Conservation (phyloP, 2,329 filamentous ascomycete species). For the Dactylellina drechsleri region DNA sequence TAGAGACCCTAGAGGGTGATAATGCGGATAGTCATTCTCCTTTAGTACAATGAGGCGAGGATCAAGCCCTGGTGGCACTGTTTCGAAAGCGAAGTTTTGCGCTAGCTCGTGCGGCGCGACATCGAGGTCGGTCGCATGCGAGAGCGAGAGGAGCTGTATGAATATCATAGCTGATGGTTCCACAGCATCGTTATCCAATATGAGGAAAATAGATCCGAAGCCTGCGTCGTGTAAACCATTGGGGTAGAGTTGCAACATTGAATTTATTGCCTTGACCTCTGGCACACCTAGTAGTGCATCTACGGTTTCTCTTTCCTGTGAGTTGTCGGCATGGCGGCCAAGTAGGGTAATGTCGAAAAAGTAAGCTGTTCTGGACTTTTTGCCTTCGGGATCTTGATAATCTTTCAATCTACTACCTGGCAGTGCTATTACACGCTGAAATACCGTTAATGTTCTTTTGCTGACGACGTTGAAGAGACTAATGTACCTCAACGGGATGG, state of each 20-base stretch:
- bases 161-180: conserved; percentile 11
- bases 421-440: conserved; percentile 4
- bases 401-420: not conserved
- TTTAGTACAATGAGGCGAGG: conserved; percentile 6
- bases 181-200: conserved; percentile 5
- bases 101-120: too few relatives aligned
- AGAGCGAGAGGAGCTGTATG: not conserved
- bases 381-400: conserved; percentile 12
- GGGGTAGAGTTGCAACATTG: conserved; percentile 4
- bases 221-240: not conserved
- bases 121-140: too few relatives aligned
- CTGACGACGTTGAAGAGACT: not conserved
- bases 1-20: not conserved
- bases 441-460: not conserved
- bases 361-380: conserved; percentile 12
- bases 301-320: not conserved
- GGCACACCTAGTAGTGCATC: conserved; percentile 7
- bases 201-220: conserved; percentile 10
- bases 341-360: conserved; percentile 15
- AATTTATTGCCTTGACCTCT: not conserved
- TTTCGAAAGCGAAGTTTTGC: not conserved
- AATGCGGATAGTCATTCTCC: not conserved
- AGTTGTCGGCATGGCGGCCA: not conserved
- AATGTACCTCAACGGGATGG: conserved; percentile 2
- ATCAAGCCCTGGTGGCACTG: conserved; percentile 9